Base-by-base conservation (phyloP, 805 yeast species). In the Wickerhamomyces chambardii region DNA sequence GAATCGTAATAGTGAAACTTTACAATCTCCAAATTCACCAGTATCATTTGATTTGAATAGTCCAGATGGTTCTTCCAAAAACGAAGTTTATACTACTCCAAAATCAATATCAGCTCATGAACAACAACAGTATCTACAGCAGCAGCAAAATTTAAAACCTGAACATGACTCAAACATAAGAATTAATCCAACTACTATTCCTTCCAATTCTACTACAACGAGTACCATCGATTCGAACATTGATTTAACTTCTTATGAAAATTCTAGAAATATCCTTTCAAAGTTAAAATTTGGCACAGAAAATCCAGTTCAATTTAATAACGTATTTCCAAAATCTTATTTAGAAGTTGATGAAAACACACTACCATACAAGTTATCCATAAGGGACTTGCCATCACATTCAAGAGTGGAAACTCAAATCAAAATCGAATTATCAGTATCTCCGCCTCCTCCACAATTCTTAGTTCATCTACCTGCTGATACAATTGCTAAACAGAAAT, bases 361-460 rank as follows among this genome's bases (percentile, higher is more conserved):
- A 2, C 38, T 63, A 31, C 68, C 69, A 4, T 77, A 71, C 52
- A 61, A 66, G 36, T 44, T 83, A 35, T 54, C 59, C 18, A 62
- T 90, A 1, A 56, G 66, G 7, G 81, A 78, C 34, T 64, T 90
- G 31, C 97, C 97, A 2, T 61, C 73, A 5, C 78, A 76, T 45
- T 85, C 96, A 11, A 73, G 98, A 44, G 98, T 90, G 6, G 98
- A 90, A 59, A 90, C 97, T 14, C 98, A 92, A 60, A 85, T 92
- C 53, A 89, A 86, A 55, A 63, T 94, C 30, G 68, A 70, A 30
- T 59, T 90, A 16, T 55, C 69, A 8, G 62, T 90, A 30, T 68
- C 77, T 22, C 95, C 96, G 1, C 75, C 90, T 1, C 95, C 95
- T 1, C 68, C 74, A 5, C 82, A 85, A 47, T 66, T 70, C 34